Evolutionary conservation across 2,329 filamentous ascomycete species (phyloP).

Genomic region (Aspergillus cejpii): DNA sequence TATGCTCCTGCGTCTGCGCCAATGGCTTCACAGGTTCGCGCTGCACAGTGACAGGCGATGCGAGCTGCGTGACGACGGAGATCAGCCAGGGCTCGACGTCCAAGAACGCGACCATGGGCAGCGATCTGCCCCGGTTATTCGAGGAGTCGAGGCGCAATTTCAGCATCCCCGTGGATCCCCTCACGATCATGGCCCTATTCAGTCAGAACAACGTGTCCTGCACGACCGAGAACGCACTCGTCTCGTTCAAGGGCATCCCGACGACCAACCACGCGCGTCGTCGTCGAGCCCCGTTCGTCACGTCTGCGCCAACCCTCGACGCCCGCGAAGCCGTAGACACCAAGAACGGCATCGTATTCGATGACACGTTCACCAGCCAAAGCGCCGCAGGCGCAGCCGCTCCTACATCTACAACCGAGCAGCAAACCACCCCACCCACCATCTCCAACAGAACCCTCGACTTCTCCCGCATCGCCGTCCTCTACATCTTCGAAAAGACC

Average conservation of each 20-base stretch:
- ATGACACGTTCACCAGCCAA: conserved; percentile 12
- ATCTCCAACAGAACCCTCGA: conserved; percentile 24
- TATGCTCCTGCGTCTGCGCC: conserved; percentile 80
- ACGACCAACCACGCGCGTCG: too few species aligned
- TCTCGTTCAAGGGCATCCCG: conserved; percentile 69
- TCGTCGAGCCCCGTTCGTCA: conserved; percentile 17
- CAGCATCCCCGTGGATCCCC: conserved; percentile 65
- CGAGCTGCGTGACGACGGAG: conserved; percentile 50
- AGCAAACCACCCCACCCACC: conserved; percentile 8
- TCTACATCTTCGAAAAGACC: conserved; percentile 39
- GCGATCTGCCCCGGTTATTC: conserved; percentile 69
- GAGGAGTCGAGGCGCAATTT: conserved; percentile 60
- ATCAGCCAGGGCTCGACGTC: conserved; percentile 34
- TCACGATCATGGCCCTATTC: conserved; percentile 66
- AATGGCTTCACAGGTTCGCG: conserved; percentile 71
- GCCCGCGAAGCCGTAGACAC: conserved; percentile 27
- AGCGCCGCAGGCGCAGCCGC: conserved; percentile 13
- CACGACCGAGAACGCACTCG: conserved; percentile 74
- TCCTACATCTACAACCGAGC: too few species aligned
- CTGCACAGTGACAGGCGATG: conserved; percentile 48
- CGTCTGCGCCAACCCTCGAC: conserved; percentile 15
- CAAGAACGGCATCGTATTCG: conserved; percentile 36
- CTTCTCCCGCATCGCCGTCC: conserved; percentile 35
- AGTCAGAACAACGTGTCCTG: conserved; percentile 71
- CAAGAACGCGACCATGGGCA: conserved; percentile 71